These are phyloP conservation scores for Ballota nigra DNA, from an alignment of 257 asterid species.

Conservation along the genomic window DNA sequence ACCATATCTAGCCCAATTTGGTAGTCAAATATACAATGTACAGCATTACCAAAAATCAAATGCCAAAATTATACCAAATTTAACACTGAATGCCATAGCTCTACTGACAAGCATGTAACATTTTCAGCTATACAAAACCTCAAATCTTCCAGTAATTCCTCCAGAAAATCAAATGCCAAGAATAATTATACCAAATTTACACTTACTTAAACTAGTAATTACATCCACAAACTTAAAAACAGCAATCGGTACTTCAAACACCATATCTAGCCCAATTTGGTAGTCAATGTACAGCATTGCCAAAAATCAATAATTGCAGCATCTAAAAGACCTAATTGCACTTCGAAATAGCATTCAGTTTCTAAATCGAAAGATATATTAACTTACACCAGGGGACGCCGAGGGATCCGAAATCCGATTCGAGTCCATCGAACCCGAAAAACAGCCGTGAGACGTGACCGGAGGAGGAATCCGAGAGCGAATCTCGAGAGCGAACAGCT, in stretches of 20 bases:
- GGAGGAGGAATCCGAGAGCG: slow-evolving; percentile 57
- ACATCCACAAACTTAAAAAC: background rate
- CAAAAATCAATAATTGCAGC: background rate
- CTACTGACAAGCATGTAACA: too few species aligned
- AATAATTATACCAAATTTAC: background rate
- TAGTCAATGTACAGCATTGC: background rate
- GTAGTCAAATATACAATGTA: background rate
- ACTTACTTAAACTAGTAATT: background rate
- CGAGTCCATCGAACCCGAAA: slow-evolving; percentile 59
- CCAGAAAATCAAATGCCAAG: too few species aligned
- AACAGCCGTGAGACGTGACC: slow-evolving; percentile 59
- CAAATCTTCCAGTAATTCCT: too few species aligned
- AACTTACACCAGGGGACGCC: slow-evolving; percentile 95
- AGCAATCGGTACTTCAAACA: background rate
- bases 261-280: too few species aligned
- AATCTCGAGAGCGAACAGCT: slow-evolving; percentile 49
- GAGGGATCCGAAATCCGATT: slow-evolving; percentile 81
- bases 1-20: background rate
- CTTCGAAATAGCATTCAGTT: background rate
- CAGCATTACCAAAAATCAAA: background rate
- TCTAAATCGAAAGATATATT: background rate
- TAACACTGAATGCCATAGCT: background rate
- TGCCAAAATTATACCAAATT: too few species aligned
- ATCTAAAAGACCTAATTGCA: slow-evolving; percentile 2
- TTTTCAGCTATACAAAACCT: too few species aligned